Evolutionary conservation across 331 rosid species (phyloP).

Genomic region (Stylosanthes scabra): DNA sequence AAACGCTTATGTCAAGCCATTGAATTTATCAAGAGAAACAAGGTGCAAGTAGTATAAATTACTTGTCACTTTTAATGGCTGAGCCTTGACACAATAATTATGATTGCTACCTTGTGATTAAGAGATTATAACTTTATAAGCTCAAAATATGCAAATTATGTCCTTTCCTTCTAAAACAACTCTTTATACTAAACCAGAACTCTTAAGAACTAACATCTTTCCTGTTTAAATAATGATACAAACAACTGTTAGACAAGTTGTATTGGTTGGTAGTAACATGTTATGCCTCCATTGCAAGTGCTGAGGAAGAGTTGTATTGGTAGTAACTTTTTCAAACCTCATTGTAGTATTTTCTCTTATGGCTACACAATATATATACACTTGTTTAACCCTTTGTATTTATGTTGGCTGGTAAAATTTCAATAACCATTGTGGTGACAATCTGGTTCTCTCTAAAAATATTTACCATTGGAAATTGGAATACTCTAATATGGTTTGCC

Average conservation of each 20-base stretch:
- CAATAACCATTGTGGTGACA: conserved; percentile 1
- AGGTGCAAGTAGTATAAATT: neutral
- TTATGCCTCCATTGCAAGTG: too few species aligned
- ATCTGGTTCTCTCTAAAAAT: neutral
- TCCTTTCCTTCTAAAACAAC: neutral
- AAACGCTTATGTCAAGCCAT: neutral
- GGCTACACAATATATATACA: neutral
- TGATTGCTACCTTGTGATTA: too few species aligned
- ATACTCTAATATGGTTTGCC: conserved; percentile 1
- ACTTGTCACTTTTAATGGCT: too few species aligned
- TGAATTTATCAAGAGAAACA: conserved; percentile 19
- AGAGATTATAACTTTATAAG: too few species aligned
- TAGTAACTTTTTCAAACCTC: conserved; percentile 14
- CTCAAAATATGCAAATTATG: too few species aligned
- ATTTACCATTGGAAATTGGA: neutral
- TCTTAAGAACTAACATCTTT: neutral
- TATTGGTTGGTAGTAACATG: neutral
- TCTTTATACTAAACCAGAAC: neutral
- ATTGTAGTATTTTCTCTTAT: conserved; percentile 10
- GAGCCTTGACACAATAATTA: too few species aligned
- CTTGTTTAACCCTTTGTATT: conserved; percentile 6
- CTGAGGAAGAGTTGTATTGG: neutral
- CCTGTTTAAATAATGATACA: neutral
- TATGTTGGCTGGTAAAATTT: conserved; percentile 8
- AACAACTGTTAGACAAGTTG: neutral